Base-by-base conservation (phyloP, 768 basidiomycete species). In the Favolaschia claudopus region DNA sequence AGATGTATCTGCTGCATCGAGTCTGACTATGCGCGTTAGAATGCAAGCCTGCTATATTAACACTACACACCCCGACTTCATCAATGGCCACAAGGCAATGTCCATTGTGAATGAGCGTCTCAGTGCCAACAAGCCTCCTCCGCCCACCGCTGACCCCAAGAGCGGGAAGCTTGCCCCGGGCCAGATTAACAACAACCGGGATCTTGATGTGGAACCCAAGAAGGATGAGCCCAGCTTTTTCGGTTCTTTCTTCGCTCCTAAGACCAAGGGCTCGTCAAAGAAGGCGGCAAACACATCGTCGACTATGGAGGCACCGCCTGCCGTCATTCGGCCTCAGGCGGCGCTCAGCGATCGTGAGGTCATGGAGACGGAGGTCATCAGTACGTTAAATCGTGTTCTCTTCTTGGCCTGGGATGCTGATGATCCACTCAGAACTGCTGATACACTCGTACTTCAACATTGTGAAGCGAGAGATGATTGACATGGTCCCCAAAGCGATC, bases 31-130 rank as follows among this genome's bases (percentile, higher is more conserved):
- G 48, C 12, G 10, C 25, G 20, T 36, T 56, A 95, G 92, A 32
- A 98, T 98, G 95, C 96, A 99, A 79, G 95, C 96, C 33, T 96
- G 95, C 73, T 99, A 99, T 72, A 91, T 99, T 69, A 99, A 99
- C 78, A 99, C 97, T 14, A 99, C 96, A 1, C 97, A 99, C 72
- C 97, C 97, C 1, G 97, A 99, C 77, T 99, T 99, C 79, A 85
- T 99, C 71, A 92, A 88, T 61, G 97, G 97, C 22, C 96, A 99
- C 78, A 95, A 91, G 90, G 97, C 97, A 2, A 95, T 97, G 86
- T 75, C 91, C 3, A 85, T 97, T 58, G 91, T 99, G 19, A 83
- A 79, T 20, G 95, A 96, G 3, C 87, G 92, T 2, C 69, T 99
- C 64, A 90, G 85, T 64, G 90, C 89, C n/a, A 84, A 78, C 71